Percentiles rank a stretch among this genome's conserved stretches.
These are phyloP conservation scores for Akanthomyces muscarius DNA, from an alignment of 2,329 filamentous ascomycete species.

Conservation along the genomic window DNA sequence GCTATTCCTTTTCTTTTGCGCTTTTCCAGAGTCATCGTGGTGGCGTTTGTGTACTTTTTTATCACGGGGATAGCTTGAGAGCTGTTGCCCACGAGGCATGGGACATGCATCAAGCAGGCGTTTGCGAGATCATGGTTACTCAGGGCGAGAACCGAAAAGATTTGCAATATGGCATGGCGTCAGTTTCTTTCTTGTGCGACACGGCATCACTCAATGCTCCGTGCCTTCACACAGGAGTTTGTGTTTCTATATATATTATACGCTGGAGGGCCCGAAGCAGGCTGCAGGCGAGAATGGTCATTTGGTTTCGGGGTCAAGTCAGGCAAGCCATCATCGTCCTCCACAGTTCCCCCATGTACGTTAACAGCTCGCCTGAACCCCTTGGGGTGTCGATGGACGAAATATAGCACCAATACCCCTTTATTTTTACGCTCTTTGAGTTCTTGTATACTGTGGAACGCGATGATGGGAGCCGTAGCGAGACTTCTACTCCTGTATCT, in stretches of 20 bases:
- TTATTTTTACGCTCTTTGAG: conserved; percentile 30
- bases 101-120: conserved; percentile 31
- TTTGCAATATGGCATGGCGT: conserved; percentile 29
- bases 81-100: conserved; percentile 27
- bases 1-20: conserved; percentile 22
- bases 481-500: conserved; percentile 41
- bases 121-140: conserved; percentile 28
- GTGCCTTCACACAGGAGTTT: background rate
- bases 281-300: conserved; percentile 23
- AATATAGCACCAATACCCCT: conserved; percentile 38
- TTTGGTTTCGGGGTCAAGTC: conserved; percentile 38
- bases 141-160: conserved; percentile 24
- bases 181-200: conserved; percentile 27
- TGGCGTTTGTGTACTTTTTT: conserved; percentile 30
- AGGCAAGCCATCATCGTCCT: conserved; percentile 71
- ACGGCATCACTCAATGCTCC: conserved; percentile 18
- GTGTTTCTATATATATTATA: conserved; percentile 19
- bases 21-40: conserved; percentile 22
- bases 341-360: conserved; percentile 59
- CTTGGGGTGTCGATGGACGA: conserved; percentile 35
- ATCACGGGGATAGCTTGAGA: conserved; percentile 22
- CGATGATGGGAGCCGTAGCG: conserved; percentile 59
- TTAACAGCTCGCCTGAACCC: conserved; percentile 47
- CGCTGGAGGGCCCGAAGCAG: conserved; percentile 25
- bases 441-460: conserved; percentile 48